These are phyloP conservation scores for Aspergillus kassunensis DNA, from an alignment of 495 filamentous ascomycete genomes.

Conservation along the genomic window DNA sequence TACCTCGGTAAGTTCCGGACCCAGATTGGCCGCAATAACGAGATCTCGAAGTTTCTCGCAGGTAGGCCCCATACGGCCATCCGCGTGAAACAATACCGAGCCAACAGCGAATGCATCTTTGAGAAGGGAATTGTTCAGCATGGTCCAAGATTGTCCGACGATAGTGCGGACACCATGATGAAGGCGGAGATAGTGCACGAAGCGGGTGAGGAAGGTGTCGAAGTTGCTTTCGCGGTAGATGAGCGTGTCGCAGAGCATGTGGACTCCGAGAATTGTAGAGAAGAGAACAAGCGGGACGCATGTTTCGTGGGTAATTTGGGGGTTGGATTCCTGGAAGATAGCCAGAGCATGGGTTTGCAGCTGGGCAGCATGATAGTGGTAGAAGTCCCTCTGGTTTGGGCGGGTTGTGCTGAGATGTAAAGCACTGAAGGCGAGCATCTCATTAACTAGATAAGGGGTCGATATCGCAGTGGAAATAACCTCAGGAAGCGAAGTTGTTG, in stretches of 20 bases:
- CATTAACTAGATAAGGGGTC: constrained; percentile 40
- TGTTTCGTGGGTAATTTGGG: constrained; percentile 26
- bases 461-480: constrained; percentile 13
- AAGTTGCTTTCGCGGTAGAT: constrained; percentile 28
- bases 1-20: constrained; percentile 6
- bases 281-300: constrained; percentile 48
- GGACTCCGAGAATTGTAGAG: constrained; percentile 40
- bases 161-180: constrained; percentile 42
- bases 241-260: constrained; percentile 43
- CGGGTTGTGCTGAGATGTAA: constrained; percentile 36
- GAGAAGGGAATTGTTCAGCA: constrained; percentile 12
- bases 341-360: constrained; percentile 46
- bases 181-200: constrained; percentile 38
- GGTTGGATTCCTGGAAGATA: constrained; percentile 33
- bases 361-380: constrained; percentile 42
- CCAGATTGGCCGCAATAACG: constrained; percentile 3
- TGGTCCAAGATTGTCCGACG: constrained; percentile 21
- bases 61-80: neutral
- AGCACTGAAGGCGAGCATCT: constrained; percentile 40
- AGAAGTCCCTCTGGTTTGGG: constrained; percentile 29
- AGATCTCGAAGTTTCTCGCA: neutral
- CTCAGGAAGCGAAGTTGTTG: constrained; percentile 4
- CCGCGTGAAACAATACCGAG: neutral
- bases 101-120: constrained; percentile 10
- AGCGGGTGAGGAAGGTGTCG: constrained; percentile 32